Evolutionary conservation across 176 grass and related monocot species (phyloP).

Genomic region (Phragmites australis): DNA sequence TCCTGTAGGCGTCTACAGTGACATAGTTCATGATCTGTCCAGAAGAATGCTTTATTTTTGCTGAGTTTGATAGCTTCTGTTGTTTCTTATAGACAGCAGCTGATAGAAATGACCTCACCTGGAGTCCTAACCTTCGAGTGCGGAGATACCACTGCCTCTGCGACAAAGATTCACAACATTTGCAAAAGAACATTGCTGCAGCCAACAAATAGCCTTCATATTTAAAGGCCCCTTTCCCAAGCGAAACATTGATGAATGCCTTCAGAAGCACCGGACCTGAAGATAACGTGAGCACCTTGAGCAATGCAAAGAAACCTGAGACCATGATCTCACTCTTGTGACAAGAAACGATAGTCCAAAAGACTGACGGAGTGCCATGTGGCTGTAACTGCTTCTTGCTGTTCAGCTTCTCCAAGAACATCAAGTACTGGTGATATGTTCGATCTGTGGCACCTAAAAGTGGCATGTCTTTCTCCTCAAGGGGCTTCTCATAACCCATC

Average conservation of each 20-base stretch:
- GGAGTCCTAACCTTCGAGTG: constrained; percentile 74
- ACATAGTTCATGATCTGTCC: constrained; percentile 97
- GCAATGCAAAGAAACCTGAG: constrained; percentile 77
- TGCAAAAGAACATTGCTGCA: constrained; percentile 58
- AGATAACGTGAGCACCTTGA: constrained; percentile 80
- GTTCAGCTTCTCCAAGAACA: constrained; percentile 64
- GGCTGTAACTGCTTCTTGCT: constrained; percentile 34
- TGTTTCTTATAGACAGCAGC: constrained; percentile 87
- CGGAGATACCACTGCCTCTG: constrained; percentile 94
- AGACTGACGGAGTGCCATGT: constrained; percentile 44
- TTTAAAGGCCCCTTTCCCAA: constrained; percentile 62
- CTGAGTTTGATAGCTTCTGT: constrained; percentile 65
- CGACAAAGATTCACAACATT: constrained; percentile 79
- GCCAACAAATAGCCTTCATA: constrained; percentile 73
- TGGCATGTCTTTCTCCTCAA: constrained; percentile 88
- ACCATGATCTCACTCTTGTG: constrained; percentile 63
- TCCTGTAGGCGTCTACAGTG: constrained; percentile 80
- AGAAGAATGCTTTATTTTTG: constrained; percentile 75
- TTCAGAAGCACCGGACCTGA: constrained; percentile 74
- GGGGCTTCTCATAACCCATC: constrained; percentile 70
- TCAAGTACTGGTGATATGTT: constrained; percentile 52
- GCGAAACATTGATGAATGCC: constrained; percentile 74
- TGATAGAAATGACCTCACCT: constrained; percentile 73
- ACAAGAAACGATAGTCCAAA: constrained; percentile 79
- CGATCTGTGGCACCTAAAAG: constrained; percentile 48